Percentiles rank a stretch among this genome's conserved stretches.
phyloP scores from a whole-genome alignment of 2,329 filamentous ascomycete genomes.

The Aspergillus sp. region DNA sequence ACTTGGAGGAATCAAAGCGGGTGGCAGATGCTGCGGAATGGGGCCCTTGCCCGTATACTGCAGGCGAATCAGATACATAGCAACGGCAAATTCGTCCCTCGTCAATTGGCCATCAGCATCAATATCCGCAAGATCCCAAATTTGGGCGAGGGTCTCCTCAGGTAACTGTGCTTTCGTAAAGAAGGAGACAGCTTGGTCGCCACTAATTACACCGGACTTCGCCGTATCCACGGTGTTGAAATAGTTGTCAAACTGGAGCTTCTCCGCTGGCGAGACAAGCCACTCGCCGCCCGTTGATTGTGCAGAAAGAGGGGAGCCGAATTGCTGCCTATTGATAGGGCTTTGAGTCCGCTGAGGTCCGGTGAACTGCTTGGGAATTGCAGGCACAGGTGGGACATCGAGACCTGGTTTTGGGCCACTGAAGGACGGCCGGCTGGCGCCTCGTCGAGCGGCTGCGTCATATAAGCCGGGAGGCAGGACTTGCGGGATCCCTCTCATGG shows the following conservation, averaged over 20 bases:
- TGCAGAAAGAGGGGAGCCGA: constrained; percentile 51
- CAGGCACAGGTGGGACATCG: constrained; percentile 58
- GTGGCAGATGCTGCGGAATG: constrained; percentile 74
- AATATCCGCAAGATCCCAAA: constrained; percentile 96
- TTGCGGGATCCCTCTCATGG: constrained; percentile 74
- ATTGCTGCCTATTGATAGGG: constrained; percentile 54
- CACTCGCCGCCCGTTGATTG: constrained; percentile 68
- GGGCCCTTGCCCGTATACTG: constrained; percentile 73
- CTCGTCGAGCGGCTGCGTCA: constrained; percentile 79
- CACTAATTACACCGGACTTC: constrained; percentile 80
- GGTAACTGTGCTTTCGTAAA: constrained; percentile 88
- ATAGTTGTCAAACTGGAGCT: constrained; percentile 81
- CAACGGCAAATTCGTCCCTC: constrained; percentile 90
- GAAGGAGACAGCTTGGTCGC: constrained; percentile 91
- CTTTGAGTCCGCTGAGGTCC: constrained; percentile 60
- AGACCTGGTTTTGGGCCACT: constrained; percentile 48
- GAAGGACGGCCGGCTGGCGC: constrained; percentile 52
- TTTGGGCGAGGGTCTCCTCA: constrained; percentile 85
- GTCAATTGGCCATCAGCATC: constrained; percentile 83
- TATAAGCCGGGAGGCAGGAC: constrained; percentile 82
- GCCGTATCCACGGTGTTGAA: constrained; percentile 81
- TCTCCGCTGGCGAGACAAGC: constrained; percentile 80
- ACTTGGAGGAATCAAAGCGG: constrained; percentile 80
- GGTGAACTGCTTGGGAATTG: constrained; percentile 80
- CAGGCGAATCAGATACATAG: constrained; percentile 94